Evolutionary conservation across 2,329 filamentous ascomycete genomes (phyloP), one percentile per base, ranked within the genome.

Genomic region (Dryadomyces quercus-mongolicae): DNA sequence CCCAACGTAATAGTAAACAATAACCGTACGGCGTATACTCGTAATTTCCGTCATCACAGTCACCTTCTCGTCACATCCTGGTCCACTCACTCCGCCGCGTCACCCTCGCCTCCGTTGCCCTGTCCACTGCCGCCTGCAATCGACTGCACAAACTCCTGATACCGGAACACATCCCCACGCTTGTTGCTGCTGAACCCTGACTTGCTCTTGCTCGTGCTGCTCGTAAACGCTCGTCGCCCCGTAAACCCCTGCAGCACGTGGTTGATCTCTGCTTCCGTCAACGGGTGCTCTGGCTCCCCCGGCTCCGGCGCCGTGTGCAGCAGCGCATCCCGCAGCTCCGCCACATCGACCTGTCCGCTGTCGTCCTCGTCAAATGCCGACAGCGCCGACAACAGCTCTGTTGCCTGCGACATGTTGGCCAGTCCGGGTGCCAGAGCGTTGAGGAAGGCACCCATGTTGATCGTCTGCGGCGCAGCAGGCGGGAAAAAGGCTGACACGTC

Each of bases 331-430:
- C 86, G 82, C 58, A 98, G 70, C 67, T 95, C 89, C 0, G 73
- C 78, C 20, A 95, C 71, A 65, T 97, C 90, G 43, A 97, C 82
- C 68, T 96, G 90, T 3, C 93, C 93, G 62, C 87, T 93, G 66
- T 98, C 93, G 59, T 95, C 90, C 58, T 95, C 88, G 64, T 98
- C 93, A 65, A 97, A 97, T 0, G 93, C 93, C 2, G 89, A 89
- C 61, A 98, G 92, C 0, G 93, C 93, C 1, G 90, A 92, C 20
- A 89, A 73, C 10, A 98, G 77, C 65, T 98, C 93, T 16, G 82
- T 78, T 21, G 82, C 80, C 0, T 87, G 84, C 0, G 88, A 94
- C 18, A 97, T 74, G 0, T 83, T 78, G 1, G 82, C 80, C 3
- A 97, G 74, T 2, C 87, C 78, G 10, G 81, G 79, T 1, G 91